These are phyloP conservation scores for Pestalotiopsis fici DNA, from an alignment of 2,329 filamentous ascomycete genomes.

Conservation along the genomic window DNA sequence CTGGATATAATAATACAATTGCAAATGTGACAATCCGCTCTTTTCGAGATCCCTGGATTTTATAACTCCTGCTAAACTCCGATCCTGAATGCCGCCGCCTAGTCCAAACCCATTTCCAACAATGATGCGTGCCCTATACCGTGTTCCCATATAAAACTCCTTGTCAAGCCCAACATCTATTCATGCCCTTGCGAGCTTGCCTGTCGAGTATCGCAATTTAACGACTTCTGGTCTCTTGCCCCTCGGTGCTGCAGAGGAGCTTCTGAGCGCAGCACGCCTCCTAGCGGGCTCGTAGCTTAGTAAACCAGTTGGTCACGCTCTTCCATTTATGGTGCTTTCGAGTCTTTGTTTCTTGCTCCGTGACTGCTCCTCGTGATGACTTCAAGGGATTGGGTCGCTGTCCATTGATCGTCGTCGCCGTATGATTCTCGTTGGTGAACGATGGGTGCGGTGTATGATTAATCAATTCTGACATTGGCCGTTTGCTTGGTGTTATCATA, in stretches of 20 bases:
- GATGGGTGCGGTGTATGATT: conserved; percentile 7
- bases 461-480: conserved; percentile 8
- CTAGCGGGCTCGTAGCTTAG: conserved; percentile 31
- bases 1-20: background rate
- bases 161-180: background rate
- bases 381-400: background rate
- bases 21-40: background rate
- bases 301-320: conserved; percentile 32
- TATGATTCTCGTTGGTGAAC: conserved; percentile 4
- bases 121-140: background rate
- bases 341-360: conserved; percentile 13
- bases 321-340: conserved; percentile 26
- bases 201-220: background rate
- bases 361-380: conserved; percentile 3
- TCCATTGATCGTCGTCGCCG: background rate
- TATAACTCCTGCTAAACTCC: background rate
- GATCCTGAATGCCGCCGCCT: background rate
- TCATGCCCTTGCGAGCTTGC: background rate
- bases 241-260: no score
- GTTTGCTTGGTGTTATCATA: background rate
- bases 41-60: background rate
- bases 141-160: background rate
- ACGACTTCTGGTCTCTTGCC: background rate
- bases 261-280: background rate
- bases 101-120: background rate